phyloP scores from a whole-genome alignment of 768 basidiomycete genomes.

The Leccinum longicurvipes region DNA sequence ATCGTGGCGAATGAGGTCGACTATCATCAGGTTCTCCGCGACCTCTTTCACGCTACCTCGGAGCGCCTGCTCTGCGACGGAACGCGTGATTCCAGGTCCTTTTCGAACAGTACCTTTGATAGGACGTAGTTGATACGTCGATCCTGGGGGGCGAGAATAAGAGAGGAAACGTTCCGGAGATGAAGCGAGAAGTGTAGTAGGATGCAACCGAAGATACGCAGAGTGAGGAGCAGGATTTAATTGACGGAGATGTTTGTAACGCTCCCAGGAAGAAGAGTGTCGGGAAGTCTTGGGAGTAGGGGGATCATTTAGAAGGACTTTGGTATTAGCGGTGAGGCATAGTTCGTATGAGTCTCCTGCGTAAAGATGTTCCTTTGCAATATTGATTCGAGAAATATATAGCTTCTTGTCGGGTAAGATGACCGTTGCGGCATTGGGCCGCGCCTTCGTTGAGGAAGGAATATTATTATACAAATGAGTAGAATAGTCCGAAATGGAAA shows the following conservation, averaged over 20 bases:
- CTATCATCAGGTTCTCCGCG: constrained; percentile 98
- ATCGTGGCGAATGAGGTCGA: constrained; percentile 93
- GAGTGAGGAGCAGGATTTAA: constrained; percentile 89
- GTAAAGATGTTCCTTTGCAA: constrained; percentile 70
- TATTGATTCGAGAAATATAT: constrained; percentile 68
- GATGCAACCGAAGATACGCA: constrained; percentile 73
- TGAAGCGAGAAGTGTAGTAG: constrained; percentile 76
- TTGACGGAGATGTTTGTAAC: constrained; percentile 67
- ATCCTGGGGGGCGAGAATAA: constrained; percentile 60
- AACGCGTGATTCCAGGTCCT: constrained; percentile 57
- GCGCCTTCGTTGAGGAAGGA: constrained; percentile 27
- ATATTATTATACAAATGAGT: constrained; percentile 10
- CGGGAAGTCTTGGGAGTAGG: constrained; percentile 10
- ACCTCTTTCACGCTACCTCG: constrained; percentile 80
- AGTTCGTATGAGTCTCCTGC: constrained; percentile 92
- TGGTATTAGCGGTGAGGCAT: constrained; percentile 78
- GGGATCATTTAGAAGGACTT: constrained; percentile 45
- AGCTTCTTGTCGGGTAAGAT: constrained; percentile 51
- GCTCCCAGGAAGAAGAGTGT: constrained; percentile 56
- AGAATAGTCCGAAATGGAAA: constrained; percentile 10
- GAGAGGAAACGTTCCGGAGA: constrained; percentile 92
- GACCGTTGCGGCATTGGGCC: constrained; percentile 31
- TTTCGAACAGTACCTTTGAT: constrained; percentile 92
- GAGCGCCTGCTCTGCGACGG: constrained; percentile 60
- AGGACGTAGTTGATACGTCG: constrained; percentile 80